Evolutionary conservation across 2,329 filamentous ascomycete genomes (phyloP).

Genomic region (Pseudocercospora musae): DNA sequence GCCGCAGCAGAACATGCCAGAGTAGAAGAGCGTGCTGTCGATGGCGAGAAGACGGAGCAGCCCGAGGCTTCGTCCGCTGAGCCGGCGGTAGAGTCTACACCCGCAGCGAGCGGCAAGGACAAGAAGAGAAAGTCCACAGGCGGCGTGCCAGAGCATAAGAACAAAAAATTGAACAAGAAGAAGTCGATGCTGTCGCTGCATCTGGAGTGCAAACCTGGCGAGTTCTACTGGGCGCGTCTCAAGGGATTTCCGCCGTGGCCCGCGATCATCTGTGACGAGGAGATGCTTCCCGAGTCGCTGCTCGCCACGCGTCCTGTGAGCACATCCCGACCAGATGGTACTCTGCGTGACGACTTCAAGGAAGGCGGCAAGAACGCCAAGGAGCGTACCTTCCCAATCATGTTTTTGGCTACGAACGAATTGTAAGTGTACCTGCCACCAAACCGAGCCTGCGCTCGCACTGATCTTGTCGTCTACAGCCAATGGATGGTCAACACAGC

Average conservation of each 20-base stretch:
- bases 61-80: conserved; percentile 22
- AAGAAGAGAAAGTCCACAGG: conserved; percentile 59
- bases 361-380: conserved; percentile 82
- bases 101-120: conserved; percentile 30
- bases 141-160: conserved; percentile 63
- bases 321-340: conserved; percentile 75
- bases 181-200: conserved; percentile 66
- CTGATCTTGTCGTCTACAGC: conserved; percentile 48
- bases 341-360: conserved; percentile 79
- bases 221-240: conserved; percentile 88
- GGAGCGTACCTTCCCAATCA: conserved; percentile 86
- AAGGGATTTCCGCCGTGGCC: conserved; percentile 96
- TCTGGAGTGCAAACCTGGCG: conserved; percentile 80
- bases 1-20: conserved; percentile 28
- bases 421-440: conserved; percentile 67
- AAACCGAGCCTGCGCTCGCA: neutral
- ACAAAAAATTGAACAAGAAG: conserved; percentile 82
- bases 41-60: conserved; percentile 26
- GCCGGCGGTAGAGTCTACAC: conserved; percentile 22
- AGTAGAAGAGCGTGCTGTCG: conserved; percentile 26
- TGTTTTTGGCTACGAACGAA: conserved; percentile 94
- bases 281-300: conserved; percentile 80
- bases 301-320: conserved; percentile 78
- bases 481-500: conserved; percentile 88
- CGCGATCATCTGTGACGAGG: conserved; percentile 87